phyloP scores from a whole-genome alignment of 2,329 filamentous ascomycete genomes.

The Fusarium sp. region DNA sequence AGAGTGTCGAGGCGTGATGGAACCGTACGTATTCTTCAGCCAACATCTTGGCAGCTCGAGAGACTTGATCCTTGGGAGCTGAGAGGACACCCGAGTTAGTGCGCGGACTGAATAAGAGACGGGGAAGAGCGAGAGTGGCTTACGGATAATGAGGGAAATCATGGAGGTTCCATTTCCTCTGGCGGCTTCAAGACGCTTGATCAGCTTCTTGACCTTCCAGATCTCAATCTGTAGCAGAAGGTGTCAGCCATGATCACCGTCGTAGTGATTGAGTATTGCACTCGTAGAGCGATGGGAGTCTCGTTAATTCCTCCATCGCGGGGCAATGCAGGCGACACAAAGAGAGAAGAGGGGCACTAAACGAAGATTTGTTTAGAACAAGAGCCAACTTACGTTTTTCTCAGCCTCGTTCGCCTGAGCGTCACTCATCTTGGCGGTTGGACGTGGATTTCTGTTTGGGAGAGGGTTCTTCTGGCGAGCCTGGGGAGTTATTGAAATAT shows the following conservation, averaged over 20 bases:
- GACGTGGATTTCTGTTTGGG: constrained; percentile 34
- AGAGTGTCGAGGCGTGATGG: neutral
- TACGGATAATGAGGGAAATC: constrained; percentile 99
- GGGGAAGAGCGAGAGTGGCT: constrained; percentile 53
- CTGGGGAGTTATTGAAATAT: constrained; percentile 42
- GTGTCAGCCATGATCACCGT: constrained; percentile 38
- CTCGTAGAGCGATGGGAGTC: constrained; percentile 13
- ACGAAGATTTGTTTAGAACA: neutral
- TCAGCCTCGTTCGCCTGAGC: constrained; percentile 91
- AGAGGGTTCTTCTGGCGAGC: constrained; percentile 40
- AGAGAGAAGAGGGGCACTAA: constrained; percentile 40
- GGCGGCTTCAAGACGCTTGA: constrained; percentile 97
- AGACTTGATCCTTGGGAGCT: constrained; percentile 99
- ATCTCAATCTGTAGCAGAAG: constrained; percentile 71
- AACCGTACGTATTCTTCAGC: constrained; percentile 95
- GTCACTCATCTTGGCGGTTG: constrained; percentile 81
- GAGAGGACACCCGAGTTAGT: constrained; percentile 45
- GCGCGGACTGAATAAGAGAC: constrained; percentile 35
- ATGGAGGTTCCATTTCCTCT: constrained; percentile 99
- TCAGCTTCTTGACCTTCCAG: constrained; percentile 99
- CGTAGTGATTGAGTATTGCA: constrained; percentile 1
- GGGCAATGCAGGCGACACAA: constrained; percentile 46
- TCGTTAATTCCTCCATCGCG: constrained; percentile 46
- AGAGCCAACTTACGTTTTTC: constrained; percentile 79
- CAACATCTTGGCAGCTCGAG: constrained; percentile 98